Conservation (phyloP, 371 early-diverging fungal species). For the Lichtheimia hyalospora region DNA sequence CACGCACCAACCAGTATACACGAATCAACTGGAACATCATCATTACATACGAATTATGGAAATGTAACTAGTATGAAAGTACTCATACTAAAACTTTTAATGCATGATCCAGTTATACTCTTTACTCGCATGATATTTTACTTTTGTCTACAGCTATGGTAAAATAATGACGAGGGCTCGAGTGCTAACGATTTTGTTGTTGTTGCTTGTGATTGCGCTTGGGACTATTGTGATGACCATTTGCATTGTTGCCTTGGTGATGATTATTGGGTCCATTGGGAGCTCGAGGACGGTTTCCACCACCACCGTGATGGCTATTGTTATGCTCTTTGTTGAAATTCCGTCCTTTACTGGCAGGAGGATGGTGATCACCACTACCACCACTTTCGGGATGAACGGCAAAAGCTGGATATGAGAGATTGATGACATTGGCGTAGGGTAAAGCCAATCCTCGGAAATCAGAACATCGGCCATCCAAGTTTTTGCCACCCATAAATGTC, state of each 20-base stretch:
- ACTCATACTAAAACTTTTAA: too few relatives aligned
- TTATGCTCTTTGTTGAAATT: neutral
- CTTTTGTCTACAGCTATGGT: too few relatives aligned
- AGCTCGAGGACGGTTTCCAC: neutral
- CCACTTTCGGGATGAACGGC: slow-evolving; percentile 7
- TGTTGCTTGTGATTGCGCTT: neutral
- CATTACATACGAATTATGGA: too few relatives aligned
- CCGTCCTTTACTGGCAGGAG: neutral
- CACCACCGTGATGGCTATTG: neutral
- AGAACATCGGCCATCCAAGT: slow-evolving; percentile 77
- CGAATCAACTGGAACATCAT: too few relatives aligned
- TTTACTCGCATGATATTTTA: too few relatives aligned
- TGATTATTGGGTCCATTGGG: neutral
- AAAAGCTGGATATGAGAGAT: slow-evolving; percentile 47
- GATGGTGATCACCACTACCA: neutral
- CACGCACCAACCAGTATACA: too few relatives aligned
- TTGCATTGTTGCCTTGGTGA: neutral
- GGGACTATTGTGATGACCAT: neutral
- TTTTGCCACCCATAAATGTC: slow-evolving; percentile 76
- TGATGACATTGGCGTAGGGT: slow-evolving; percentile 58
- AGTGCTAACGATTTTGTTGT: neutral
- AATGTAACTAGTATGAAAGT: too few relatives aligned
- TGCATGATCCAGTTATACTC: too few relatives aligned
- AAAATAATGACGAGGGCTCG: too few relatives aligned
- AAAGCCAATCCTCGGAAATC: slow-evolving; percentile 68